phyloP scores from a whole-genome alignment of 768 basidiomycete species.

The Amanita pallidorosea region DNA sequence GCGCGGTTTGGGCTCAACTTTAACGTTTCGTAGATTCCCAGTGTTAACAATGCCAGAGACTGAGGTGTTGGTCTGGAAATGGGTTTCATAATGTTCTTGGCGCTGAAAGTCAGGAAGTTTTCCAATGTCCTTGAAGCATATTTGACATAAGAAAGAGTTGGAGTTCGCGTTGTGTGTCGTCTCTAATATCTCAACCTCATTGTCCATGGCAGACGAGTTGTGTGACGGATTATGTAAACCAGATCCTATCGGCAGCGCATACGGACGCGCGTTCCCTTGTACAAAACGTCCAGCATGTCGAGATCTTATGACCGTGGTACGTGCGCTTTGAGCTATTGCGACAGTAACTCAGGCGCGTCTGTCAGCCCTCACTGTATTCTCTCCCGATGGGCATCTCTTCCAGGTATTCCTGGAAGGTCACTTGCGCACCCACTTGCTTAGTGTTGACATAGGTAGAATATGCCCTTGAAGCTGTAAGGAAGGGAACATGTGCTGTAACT shows the following conservation, averaged over 20 bases:
- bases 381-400: conserved; percentile 97
- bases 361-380: conserved; percentile 92
- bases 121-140: conserved; percentile 32
- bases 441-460: conserved; percentile 77
- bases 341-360: not conserved
- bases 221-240: conserved; percentile 4
- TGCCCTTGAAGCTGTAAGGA: conserved; percentile 92
- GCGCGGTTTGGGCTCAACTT: not conserved
- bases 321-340: conserved; percentile 7
- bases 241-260: conserved; percentile 9
- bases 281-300: conserved; percentile 45
- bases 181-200: conserved; percentile 13
- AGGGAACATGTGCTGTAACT: conserved; percentile 92
- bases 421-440: conserved; percentile 5
- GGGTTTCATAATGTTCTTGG: conserved; percentile 44
- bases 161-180: conserved; percentile 26
- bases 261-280: conserved; percentile 39
- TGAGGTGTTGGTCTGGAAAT: conserved; percentile 19
- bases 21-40: not conserved
- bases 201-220: conserved; percentile 3
- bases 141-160: conserved; percentile 1
- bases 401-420: conserved; percentile 45
- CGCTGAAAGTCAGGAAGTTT: conserved; percentile 26
- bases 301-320: conserved; percentile 96
- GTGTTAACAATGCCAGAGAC: not conserved